Evolutionary conservation across 139 green algal genomes (phyloP).

Genomic region (Volvox africanus): DNA sequence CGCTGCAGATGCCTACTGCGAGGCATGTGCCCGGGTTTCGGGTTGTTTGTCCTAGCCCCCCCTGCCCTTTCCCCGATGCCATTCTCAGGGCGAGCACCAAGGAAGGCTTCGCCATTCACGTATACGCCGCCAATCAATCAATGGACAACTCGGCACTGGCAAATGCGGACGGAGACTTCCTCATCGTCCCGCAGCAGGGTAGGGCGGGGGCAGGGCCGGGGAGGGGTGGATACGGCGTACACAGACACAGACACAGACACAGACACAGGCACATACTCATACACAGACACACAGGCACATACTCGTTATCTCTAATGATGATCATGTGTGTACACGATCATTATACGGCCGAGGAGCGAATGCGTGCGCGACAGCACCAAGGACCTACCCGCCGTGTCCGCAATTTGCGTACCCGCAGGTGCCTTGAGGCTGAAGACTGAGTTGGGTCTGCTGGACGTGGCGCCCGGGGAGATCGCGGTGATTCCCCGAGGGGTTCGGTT

Average conservation of each 20-base stretch:
- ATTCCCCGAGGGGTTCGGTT: slow-evolving; percentile 90
- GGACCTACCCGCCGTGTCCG: too few species aligned
- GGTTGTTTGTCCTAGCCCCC: too few species aligned
- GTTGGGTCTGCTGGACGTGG: slow-evolving; percentile 85
- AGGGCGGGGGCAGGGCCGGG: neutral
- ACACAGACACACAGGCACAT: too few species aligned
- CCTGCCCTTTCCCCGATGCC: neutral
- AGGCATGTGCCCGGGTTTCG: too few species aligned
- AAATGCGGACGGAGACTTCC: slow-evolving; percentile 95
- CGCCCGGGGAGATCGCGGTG: slow-evolving; percentile 86
- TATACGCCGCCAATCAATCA: slow-evolving; percentile 78
- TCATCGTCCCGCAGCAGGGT: slow-evolving; percentile 95
- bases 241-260: too few species aligned
- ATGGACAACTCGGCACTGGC: slow-evolving; percentile 87
- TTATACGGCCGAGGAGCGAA: too few species aligned
- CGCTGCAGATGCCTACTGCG: too few species aligned
- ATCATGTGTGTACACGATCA: too few species aligned
- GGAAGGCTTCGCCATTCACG: slow-evolving; percentile 93
- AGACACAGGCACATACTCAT: too few species aligned
- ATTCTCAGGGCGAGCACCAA: slow-evolving; percentile 77
- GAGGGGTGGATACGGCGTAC: too few species aligned
- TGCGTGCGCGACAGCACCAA: too few species aligned
- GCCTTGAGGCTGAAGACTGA: slow-evolving; percentile 87
- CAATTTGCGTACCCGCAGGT: slow-evolving; percentile 53
- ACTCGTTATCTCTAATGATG: too few species aligned